Evolutionary conservation across 1,139 yeast species (phyloP).

Genomic region (Arxiozyma bovina): DNA sequence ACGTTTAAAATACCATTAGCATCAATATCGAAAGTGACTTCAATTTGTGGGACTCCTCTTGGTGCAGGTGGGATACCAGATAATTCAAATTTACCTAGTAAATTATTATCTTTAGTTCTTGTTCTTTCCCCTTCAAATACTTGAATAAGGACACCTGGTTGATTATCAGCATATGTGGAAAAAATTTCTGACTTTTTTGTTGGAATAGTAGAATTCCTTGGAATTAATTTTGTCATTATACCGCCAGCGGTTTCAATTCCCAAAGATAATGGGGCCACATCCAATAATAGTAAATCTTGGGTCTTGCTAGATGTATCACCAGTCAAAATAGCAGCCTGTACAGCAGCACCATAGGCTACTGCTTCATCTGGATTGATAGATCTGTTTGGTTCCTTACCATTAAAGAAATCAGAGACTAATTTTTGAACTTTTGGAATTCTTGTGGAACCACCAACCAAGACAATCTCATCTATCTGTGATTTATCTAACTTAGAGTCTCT

Average conservation of each 20-base stretch:
- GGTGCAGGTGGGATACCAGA: constrained; percentile 97
- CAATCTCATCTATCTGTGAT: constrained; percentile 73
- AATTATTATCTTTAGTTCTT: constrained; percentile 88
- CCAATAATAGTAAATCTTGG: constrained; percentile 79
- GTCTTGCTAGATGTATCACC: constrained; percentile 78
- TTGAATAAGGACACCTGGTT: constrained; percentile 92
- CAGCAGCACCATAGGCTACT: constrained; percentile 69
- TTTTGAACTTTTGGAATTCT: constrained; percentile 89
- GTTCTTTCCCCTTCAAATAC: constrained; percentile 98
- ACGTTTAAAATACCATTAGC: constrained; percentile 96
- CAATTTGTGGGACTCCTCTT: constrained; percentile 97
- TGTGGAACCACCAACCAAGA: constrained; percentile 85
- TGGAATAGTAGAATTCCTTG: constrained; percentile 95
- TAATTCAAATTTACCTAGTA: constrained; percentile 90
- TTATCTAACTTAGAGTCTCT: constrained; percentile 71
- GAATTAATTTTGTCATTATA: constrained; percentile 93
- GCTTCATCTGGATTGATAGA: constrained; percentile 74
- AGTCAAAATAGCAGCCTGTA: constrained; percentile 83
- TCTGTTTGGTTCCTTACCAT: constrained; percentile 83
- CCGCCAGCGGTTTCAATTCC: constrained; percentile 99
- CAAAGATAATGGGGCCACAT: constrained; percentile 87
- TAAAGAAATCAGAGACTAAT: constrained; percentile 75
- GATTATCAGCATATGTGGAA: constrained; percentile 96
- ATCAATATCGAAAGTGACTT: constrained; percentile 90
- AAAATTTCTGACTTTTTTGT: constrained; percentile 93